phyloP scores from a whole-genome alignment of 148 eudicot species.

The Hydrangea macrophylla region DNA sequence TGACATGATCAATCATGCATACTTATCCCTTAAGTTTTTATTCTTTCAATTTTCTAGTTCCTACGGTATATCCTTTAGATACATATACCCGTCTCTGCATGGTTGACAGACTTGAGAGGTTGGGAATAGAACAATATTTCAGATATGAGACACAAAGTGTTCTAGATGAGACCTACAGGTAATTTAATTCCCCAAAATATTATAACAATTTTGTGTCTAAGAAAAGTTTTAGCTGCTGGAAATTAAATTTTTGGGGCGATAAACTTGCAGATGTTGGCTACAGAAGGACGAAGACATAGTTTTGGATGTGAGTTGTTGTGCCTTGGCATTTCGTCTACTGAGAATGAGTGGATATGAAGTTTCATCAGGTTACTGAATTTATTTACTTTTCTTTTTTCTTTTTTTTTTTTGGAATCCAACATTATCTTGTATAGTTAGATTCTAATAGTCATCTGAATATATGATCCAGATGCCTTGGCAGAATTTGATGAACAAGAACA shows the following conservation, averaged over 20 bases:
- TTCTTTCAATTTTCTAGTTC: constrained; percentile 34
- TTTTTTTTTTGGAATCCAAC: too few species aligned
- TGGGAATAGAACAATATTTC: constrained; percentile 40
- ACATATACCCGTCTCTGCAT: constrained; percentile 32
- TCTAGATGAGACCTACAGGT: constrained; percentile 26
- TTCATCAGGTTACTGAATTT: constrained; percentile 4
- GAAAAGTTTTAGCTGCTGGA: neutral
- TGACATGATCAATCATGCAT: neutral
- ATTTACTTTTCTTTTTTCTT: too few species aligned
- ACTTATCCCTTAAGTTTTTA: constrained; percentile 9
- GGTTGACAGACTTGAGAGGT: constrained; percentile 35
- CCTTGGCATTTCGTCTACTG: constrained; percentile 10
- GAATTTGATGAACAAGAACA: neutral
- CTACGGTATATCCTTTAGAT: too few species aligned
- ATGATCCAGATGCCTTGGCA: neutral
- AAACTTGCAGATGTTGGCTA: neutral
- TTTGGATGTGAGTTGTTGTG: neutral
- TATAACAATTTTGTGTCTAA: neutral
- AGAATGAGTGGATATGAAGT: neutral
- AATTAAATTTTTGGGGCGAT: neutral
- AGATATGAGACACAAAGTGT: too few species aligned
- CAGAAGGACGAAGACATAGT: constrained; percentile 3
- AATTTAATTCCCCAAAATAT: constrained; percentile 30
- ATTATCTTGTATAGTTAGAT: too few species aligned
- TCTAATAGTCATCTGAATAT: too few species aligned